These are phyloP conservation scores for Trypanosoma brucei DNA, from an alignment of 208 protist species.

Conservation along the genomic window DNA sequence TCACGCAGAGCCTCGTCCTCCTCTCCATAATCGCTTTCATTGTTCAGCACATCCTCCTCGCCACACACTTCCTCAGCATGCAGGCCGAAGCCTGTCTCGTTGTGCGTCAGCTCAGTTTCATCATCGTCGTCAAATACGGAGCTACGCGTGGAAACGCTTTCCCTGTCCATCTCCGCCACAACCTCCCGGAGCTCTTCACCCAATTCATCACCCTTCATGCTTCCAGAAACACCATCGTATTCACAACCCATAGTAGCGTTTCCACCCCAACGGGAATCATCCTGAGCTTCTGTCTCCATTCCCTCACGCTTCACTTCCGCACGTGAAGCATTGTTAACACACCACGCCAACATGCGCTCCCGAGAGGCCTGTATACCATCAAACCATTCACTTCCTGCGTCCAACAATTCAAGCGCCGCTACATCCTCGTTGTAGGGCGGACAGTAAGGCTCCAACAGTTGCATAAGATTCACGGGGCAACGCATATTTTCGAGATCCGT, in stretches of 20 bases:
- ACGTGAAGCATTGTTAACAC: constrained; percentile 8
- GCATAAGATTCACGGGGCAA: constrained; percentile 78
- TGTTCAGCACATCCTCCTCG: neutral
- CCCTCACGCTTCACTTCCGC: neutral
- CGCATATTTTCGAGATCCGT: constrained; percentile 29
- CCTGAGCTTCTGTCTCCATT: neutral
- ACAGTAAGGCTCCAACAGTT: constrained; percentile 80
- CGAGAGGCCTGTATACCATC: constrained; percentile 17
- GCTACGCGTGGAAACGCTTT: constrained; percentile 47
- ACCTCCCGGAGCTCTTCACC: constrained; percentile 4
- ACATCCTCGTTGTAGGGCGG: constrained; percentile 57
- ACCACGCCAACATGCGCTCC: constrained; percentile 18
- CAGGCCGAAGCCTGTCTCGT: neutral
- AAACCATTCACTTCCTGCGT: constrained; percentile 39
- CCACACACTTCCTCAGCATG: neutral
- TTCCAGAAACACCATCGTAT: constrained; percentile 2
- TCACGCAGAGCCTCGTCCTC: constrained; percentile 4
- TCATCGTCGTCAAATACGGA: constrained; percentile 29
- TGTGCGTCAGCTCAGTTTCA: neutral
- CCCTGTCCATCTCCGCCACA: constrained; percentile 30
- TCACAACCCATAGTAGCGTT: constrained; percentile 25
- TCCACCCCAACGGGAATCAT: neutral
- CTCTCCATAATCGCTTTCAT: constrained; percentile 9
- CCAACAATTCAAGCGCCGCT: constrained; percentile 24
- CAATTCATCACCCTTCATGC: constrained; percentile 23